These are phyloP conservation scores for Carex cristatella DNA, from an alignment of 176 grass and related monocot genomes.

Conservation along the genomic window DNA sequence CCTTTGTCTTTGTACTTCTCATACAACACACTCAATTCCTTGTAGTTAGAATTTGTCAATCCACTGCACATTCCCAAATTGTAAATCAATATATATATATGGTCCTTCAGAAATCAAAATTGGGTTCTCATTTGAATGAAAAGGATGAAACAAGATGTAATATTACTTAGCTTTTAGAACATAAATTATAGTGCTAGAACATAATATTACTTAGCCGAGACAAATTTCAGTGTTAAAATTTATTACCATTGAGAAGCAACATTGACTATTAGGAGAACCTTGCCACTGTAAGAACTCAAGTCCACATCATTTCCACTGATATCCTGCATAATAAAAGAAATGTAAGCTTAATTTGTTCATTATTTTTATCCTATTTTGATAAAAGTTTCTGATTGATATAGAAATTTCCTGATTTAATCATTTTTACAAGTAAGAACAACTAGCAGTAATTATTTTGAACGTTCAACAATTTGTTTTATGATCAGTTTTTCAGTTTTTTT, in stretches of 20 bases:
- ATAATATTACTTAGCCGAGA: background rate
- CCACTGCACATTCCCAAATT: slow-evolving; percentile 39
- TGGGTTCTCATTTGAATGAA: background rate
- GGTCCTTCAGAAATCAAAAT: background rate
- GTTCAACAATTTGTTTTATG: background rate
- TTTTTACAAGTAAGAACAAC: background rate
- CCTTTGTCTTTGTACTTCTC: slow-evolving; percentile 57
- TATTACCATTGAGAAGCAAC: slow-evolving; percentile 68
- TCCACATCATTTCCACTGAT: slow-evolving; percentile 37
- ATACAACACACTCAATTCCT: slow-evolving; percentile 63
- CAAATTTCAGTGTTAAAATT: background rate
- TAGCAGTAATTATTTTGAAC: background rate
- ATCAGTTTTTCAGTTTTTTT: background rate
- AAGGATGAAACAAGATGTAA: background rate
- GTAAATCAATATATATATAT: background rate
- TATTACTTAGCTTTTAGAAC: background rate
- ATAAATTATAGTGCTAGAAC: background rate
- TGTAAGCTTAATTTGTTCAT: background rate
- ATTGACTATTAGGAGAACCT: slow-evolving; percentile 71
- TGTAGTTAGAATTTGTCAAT: slow-evolving; percentile 63
- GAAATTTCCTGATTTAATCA: background rate
- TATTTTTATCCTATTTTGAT: background rate
- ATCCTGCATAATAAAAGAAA: slow-evolving; percentile 33
- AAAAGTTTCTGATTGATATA: background rate
- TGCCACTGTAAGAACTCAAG: slow-evolving; percentile 44